Percentiles rank a stretch among this genome's conserved stretches.
Conservation (phyloP, 1,284 basidiomycete genomes). For the Porogramme epimiltina region DNA sequence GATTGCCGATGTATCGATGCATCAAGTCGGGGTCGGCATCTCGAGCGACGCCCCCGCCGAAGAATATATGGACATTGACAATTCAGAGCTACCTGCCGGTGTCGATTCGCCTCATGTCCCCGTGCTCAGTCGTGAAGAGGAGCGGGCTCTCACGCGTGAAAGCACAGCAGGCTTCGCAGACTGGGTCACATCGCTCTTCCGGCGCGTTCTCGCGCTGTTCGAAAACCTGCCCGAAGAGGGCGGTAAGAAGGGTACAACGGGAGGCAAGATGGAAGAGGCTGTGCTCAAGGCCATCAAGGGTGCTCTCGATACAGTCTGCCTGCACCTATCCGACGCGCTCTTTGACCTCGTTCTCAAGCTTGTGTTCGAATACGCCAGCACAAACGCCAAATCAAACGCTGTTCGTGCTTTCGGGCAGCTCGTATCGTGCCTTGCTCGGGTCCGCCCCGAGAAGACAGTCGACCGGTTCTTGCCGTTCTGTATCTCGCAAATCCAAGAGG, state of each 20-base stretch:
- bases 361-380: slow-evolving; percentile 85
- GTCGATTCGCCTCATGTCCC: slow-evolving; percentile 52
- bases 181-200: slow-evolving; percentile 90
- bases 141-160: slow-evolving; percentile 73
- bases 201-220: slow-evolving; percentile 84
- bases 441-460: slow-evolving; percentile 78
- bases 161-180: slow-evolving; percentile 86
- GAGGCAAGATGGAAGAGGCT: slow-evolving; percentile 85
- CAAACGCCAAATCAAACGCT: slow-evolving; percentile 86
- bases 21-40: slow-evolving; percentile 54
- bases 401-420: slow-evolving; percentile 91
- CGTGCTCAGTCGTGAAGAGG: slow-evolving; percentile 66
- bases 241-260: slow-evolving; percentile 77
- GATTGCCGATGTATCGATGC: slow-evolving; percentile 77
- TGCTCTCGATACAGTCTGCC: slow-evolving; percentile 84
- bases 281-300: slow-evolving; percentile 84
- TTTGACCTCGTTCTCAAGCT: slow-evolving; percentile 88
- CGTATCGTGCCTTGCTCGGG: slow-evolving; percentile 83
- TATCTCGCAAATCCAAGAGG: slow-evolving; percentile 79
- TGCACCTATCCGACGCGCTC: slow-evolving; percentile 85
- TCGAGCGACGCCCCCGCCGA: slow-evolving; percentile 55
- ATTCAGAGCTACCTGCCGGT: slow-evolving; percentile 52
- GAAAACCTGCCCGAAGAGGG: slow-evolving; percentile 96
- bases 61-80: slow-evolving; percentile 56
- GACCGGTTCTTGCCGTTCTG: slow-evolving; percentile 84